Base-by-base conservation (phyloP, 257 asterid species). In the Cinchona pubescens region DNA sequence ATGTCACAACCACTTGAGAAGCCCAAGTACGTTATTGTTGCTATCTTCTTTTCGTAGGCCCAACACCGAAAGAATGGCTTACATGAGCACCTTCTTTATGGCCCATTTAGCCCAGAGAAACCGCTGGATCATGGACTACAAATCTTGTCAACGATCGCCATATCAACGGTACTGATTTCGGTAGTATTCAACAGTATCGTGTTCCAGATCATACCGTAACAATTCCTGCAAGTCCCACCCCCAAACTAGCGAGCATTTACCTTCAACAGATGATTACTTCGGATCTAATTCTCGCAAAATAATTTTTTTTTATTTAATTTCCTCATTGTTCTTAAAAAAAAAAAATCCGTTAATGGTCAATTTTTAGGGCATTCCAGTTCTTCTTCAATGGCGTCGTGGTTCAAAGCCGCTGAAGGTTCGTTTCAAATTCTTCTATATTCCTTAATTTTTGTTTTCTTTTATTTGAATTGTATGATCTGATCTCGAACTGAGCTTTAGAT, bases 401-500 rank as follows among this genome's bases (percentile, higher is more conserved):
- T 94, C 80, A 92, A 89, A 89, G 97, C 97, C 38, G 99, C 99
- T 74, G 97, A 94, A 94, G 99, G 99, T 94, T 75, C 69, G 99
- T 97, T 94, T 75, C 69, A 82, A 29, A 42, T 62, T 34, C 48
- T 32, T 3, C n/a, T 38, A 23, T 23, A 21, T 40, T 25, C 19
- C 7, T 40, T 60, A 8, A 23, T 30, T 27, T 69, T 27, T 71
- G 34, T 45, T 37, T 53, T 45, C 13, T 61, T 61, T 61, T 38
- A 9, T 35, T n/a, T 46, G 42, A 42, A 73, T n/a, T 40, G 55
- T 21, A 38, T 63, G 38, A 48, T 55, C 61, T 60, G 62, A 69
- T 76, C 69, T 69, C n/a, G 18, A 13, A 42, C 48, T 38, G 37
- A 7, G 37, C 23, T 66, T 75, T 27, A 37, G 25, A 10, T 42